Evolutionary conservation across 2,329 filamentous ascomycete genomes (phyloP).

Genomic region (Beauveria asiatica): DNA sequence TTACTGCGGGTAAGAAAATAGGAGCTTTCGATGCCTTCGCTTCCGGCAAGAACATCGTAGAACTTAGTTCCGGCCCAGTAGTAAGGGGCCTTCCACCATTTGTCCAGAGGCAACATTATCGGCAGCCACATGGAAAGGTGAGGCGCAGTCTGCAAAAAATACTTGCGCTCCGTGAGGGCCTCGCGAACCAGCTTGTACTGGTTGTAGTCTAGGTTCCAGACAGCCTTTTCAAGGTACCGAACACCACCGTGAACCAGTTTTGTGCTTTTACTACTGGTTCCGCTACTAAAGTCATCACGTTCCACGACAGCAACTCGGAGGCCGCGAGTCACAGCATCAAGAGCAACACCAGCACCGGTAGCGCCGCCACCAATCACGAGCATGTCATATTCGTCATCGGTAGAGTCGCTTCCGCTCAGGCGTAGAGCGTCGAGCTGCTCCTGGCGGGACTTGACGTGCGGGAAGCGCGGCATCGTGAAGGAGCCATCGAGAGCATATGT

Average conservation of each 20-base stretch:
- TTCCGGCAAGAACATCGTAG: conserved; percentile 78
- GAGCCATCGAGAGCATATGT: conserved; percentile 60
- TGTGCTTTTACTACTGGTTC: conserved; percentile 67
- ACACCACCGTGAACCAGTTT: conserved; percentile 73
- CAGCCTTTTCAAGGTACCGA: conserved; percentile 65
- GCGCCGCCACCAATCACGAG: conserved; percentile 64
- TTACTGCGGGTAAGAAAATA: conserved; percentile 85
- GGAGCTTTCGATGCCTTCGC: conserved; percentile 79
- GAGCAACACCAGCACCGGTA: conserved; percentile 61
- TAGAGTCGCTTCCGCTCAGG: conserved; percentile 25
- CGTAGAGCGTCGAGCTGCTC: conserved; percentile 57
- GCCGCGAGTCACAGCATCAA: conserved; percentile 63
- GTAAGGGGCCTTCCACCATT: conserved; percentile 71
- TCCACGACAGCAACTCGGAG: conserved; percentile 65
- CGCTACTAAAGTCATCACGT: conserved; percentile 64
- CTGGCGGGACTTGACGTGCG: conserved; percentile 50
- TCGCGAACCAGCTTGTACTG: conserved; percentile 65
- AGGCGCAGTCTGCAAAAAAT: conserved; percentile 66
- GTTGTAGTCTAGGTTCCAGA: conserved; percentile 67
- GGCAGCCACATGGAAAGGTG: conserved; percentile 67
- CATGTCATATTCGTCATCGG: conserved; percentile 53
- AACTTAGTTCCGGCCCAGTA: conserved; percentile 72
- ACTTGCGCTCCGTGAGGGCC: conserved; percentile 65
- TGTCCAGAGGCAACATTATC: conserved; percentile 67
- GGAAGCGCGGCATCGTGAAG: conserved; percentile 59